phyloP scores from a whole-genome alignment of 2,329 filamentous ascomycete species.

The Lachnum nothofagi region DNA sequence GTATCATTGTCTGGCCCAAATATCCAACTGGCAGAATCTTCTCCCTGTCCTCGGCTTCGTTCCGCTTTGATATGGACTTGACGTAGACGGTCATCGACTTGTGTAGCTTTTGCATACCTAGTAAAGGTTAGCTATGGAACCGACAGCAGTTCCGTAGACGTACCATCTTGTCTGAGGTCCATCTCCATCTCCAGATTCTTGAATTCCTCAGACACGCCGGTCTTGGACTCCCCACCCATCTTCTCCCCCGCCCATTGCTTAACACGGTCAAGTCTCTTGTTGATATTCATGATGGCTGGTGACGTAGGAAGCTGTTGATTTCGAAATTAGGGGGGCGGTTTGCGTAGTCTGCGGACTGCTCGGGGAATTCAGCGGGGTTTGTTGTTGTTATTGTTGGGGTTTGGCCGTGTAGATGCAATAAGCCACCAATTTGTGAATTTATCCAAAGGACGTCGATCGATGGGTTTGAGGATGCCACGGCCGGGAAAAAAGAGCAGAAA shows the following conservation, averaged over 20 bases:
- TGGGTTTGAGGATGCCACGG: no score
- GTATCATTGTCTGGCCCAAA: slow-evolving; percentile 78
- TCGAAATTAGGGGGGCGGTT: no score
- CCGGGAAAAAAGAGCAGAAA: no score
- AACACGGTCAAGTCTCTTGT: slow-evolving; percentile 88
- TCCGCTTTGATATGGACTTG: slow-evolving; percentile 80
- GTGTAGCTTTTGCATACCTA: slow-evolving; percentile 87
- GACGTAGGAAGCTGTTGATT: neutral
- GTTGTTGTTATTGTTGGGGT: no score
- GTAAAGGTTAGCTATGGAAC: slow-evolving; percentile 15
- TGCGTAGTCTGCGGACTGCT: no score
- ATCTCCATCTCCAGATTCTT: slow-evolving; percentile 86
- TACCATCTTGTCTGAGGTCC: slow-evolving; percentile 82
- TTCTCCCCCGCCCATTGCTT: slow-evolving; percentile 98
- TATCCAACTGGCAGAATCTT: slow-evolving; percentile 75
- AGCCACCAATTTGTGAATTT: no score
- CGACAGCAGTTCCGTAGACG: slow-evolving; percentile 22
- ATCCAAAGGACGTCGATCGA: no score
- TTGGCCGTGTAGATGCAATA: no score
- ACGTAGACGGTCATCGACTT: slow-evolving; percentile 79
- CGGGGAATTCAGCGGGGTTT: no score
- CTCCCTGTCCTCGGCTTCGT: slow-evolving; percentile 80
- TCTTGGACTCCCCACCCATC: slow-evolving; percentile 89
- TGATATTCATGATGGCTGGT: slow-evolving; percentile 34
- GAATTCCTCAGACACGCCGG: slow-evolving; percentile 83